A percentile compares a stretch with the other conserved stretches of the same genome.
These are phyloP conservation scores for Coniochaeta ligniaria DNA, from an alignment of 2,329 filamentous ascomycete species.

Conservation along the genomic window DNA sequence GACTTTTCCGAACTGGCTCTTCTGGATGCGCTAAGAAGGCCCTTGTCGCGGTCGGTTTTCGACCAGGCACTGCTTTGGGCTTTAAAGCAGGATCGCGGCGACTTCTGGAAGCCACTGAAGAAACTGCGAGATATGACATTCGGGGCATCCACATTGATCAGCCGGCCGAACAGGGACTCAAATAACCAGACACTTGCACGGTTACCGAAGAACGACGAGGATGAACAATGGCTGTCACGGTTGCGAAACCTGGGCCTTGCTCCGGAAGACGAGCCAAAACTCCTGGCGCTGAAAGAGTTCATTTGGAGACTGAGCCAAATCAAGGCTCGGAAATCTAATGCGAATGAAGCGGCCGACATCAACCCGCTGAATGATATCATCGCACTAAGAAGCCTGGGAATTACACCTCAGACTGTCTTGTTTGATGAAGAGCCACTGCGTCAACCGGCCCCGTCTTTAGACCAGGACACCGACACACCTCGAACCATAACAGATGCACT, in stretches of 20 bases:
- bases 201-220: conserved; percentile 76
- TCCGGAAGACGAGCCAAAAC: conserved; percentile 80
- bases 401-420: conserved; percentile 83
- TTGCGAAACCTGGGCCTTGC: conserved; percentile 77
- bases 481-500: conserved; percentile 88
- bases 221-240: conserved; percentile 86
- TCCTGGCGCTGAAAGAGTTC: conserved; percentile 80
- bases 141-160: conserved; percentile 52
- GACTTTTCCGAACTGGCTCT: conserved; percentile 66
- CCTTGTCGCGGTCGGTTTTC: conserved; percentile 70
- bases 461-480: conserved; percentile 32
- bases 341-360: conserved; percentile 16
- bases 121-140: conserved; percentile 60
- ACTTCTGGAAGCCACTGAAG: conserved; percentile 79
- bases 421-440: conserved; percentile 70
- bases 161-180: conserved; percentile 49
- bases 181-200: conserved; percentile 52
- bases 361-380: conserved; percentile 63
- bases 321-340: conserved; percentile 46
- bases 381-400: conserved; percentile 64
- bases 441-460: conserved; percentile 22
- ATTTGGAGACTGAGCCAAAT: conserved; percentile 80
- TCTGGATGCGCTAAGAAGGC: conserved; percentile 76
- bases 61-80: conserved; percentile 87
- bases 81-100: conserved; percentile 66